Conservation (phyloP, 202 grass and related monocot species). For the Cymbopogon flexuosus region DNA sequence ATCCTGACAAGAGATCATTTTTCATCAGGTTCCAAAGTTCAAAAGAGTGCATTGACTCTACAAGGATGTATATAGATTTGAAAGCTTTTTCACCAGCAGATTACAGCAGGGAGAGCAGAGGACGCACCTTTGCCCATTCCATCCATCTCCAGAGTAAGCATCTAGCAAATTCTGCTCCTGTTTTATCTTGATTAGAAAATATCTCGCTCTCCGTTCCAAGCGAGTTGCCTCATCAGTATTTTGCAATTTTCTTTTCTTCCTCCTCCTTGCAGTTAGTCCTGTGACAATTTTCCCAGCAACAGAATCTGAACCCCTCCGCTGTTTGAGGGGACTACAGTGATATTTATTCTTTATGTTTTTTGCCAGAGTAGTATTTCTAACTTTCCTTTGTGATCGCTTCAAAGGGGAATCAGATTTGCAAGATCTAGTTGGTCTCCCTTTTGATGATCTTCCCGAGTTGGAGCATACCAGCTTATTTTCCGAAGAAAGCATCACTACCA, state of each 20-base stretch:
- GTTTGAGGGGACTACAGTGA: constrained; percentile 35
- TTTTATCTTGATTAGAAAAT: constrained; percentile 88
- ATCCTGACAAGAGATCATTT: neutral
- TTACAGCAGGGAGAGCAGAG: constrained; percentile 2
- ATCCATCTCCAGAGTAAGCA: constrained; percentile 92
- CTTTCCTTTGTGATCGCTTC: constrained; percentile 43
- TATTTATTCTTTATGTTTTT: constrained; percentile 42
- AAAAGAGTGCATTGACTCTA: constrained; percentile 10
- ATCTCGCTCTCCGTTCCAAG: constrained; percentile 72
- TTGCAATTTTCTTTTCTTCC: constrained; percentile 54
- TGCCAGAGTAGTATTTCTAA: constrained; percentile 27
- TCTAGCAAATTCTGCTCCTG: constrained; percentile 80
- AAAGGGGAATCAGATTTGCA: constrained; percentile 37
- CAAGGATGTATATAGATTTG: constrained; percentile 13
- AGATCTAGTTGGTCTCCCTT: constrained; percentile 3
- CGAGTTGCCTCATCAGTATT: constrained; percentile 60
- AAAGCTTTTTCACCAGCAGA: constrained; percentile 9
- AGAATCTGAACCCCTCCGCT: constrained; percentile 24
- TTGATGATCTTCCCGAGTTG: constrained; percentile 38
- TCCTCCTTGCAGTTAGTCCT: constrained; percentile 34
- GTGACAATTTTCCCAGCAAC: constrained; percentile 39
- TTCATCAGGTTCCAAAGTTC: neutral
- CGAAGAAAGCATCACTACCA: constrained; percentile 38
- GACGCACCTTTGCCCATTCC: constrained; percentile 81
- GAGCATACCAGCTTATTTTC: constrained; percentile 54